These are phyloP conservation scores for Yarrowia deformans DNA, from an alignment of 805 yeast genomes.

Conservation along the genomic window DNA sequence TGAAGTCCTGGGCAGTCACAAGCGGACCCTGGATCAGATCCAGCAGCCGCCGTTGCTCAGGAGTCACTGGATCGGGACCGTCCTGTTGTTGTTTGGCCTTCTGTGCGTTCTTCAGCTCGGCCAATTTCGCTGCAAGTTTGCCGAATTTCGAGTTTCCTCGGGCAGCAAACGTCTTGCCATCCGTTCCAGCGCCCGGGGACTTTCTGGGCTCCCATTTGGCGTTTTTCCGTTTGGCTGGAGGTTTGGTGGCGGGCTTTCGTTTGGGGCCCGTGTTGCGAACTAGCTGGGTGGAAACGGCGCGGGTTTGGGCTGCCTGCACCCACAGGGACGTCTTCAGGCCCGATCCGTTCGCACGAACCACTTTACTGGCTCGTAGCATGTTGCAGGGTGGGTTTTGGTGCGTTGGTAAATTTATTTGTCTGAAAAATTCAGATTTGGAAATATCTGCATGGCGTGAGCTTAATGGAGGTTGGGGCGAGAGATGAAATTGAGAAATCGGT, in stretches of 20 bases:
- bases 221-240: not conserved
- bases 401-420: not conserved
- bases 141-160: not conserved
- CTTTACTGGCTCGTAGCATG: slow-evolving; percentile 15
- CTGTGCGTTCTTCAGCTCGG: not conserved
- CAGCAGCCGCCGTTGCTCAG: slow-evolving; percentile 9
- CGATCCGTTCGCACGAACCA: not conserved
- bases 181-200: not conserved
- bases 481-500: no score
- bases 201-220: not conserved
- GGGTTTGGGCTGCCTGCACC: not conserved
- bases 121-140: not conserved
- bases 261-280: not conserved
- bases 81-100: not conserved
- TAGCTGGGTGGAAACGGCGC: slow-evolving; percentile 4
- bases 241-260: not conserved
- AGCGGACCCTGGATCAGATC: slow-evolving; percentile 22
- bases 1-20: not conserved
- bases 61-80: not conserved
- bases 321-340: not conserved
- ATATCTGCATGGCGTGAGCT: not conserved
- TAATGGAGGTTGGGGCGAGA: not conserved
- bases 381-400: not conserved
- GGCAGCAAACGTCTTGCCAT: no score
- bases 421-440: not conserved